A percentile compares a stretch with the other conserved stretches of the same genome.
These are phyloP conservation scores for Ganoderma resinaceum DNA, from an alignment of 1,284 basidiomycete species.

Conservation along the genomic window DNA sequence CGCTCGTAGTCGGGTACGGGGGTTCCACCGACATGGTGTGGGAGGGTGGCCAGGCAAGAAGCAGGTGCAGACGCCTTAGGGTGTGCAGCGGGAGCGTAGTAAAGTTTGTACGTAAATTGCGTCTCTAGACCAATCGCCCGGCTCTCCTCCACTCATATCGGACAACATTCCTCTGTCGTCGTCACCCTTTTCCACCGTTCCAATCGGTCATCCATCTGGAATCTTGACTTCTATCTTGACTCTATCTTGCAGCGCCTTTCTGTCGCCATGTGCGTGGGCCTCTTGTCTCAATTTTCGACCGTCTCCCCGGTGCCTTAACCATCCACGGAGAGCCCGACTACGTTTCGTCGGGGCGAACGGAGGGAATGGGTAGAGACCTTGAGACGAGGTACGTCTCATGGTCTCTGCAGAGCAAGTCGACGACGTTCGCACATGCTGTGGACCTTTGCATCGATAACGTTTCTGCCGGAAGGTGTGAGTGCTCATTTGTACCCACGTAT, in stretches of 20 bases:
- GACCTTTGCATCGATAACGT: not conserved
- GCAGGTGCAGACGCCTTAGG: conserved; percentile 2
- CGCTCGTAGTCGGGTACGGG: not conserved
- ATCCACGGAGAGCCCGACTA: not conserved
- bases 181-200: not conserved
- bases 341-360: not conserved
- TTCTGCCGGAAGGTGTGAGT: not conserved
- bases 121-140: not conserved
- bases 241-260: conserved; percentile 5
- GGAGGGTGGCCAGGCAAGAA: conserved; percentile 1
- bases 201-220: not conserved
- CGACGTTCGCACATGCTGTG: not conserved
- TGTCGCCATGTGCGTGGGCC: not conserved
- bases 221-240: conserved; percentile 9
- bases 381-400: not conserved
- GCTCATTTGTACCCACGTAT: not conserved
- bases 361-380: not conserved
- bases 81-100: not conserved
- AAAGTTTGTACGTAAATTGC: conserved; percentile 8
- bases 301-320: not conserved
- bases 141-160: not conserved
- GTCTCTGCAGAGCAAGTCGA: not conserved
- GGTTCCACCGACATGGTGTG: not conserved
- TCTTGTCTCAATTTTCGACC: not conserved
- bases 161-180: not conserved